These are phyloP conservation scores for Sarocladiaceae sp. DNA, from an alignment of 2,329 filamentous ascomycete species.

Conservation along the genomic window DNA sequence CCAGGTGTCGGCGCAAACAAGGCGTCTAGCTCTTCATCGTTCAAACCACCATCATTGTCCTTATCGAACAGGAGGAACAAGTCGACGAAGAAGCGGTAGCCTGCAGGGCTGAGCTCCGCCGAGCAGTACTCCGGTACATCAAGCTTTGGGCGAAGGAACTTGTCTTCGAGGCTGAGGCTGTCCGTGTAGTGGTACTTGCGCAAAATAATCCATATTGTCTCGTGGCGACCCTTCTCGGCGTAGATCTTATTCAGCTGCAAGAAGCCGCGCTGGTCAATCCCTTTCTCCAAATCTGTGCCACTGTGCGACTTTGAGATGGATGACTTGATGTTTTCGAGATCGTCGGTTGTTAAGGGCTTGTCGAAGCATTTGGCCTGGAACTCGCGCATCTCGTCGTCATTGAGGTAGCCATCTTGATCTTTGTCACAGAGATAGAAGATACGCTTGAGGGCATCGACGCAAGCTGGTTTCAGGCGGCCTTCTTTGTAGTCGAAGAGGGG, in stretches of 20 bases:
- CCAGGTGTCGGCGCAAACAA: conserved; percentile 92
- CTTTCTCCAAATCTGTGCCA: conserved; percentile 55
- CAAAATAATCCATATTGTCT: conserved; percentile 97
- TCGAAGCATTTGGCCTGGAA: conserved; percentile 93
- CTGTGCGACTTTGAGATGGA: conserved; percentile 68
- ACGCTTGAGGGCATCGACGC: conserved; percentile 75
- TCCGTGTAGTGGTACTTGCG: conserved; percentile 95
- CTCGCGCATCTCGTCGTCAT: conserved; percentile 81
- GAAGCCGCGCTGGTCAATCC: conserved; percentile 79
- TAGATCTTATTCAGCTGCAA: conserved; percentile 91
- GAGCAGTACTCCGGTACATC: conserved; percentile 90
- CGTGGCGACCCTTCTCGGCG: conserved; percentile 92
- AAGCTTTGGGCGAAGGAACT: conserved; percentile 86
- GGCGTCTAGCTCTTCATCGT: conserved; percentile 74
- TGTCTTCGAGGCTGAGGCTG: conserved; percentile 84
- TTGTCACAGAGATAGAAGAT: conserved; percentile 96
- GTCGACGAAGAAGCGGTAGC: conserved; percentile 97
- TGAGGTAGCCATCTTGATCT: conserved; percentile 89
- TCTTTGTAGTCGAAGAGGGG: conserved; percentile 97
- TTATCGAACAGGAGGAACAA: conserved; percentile 93
- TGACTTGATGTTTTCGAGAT: conserved; percentile 85
- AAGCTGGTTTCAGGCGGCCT: conserved; percentile 76
- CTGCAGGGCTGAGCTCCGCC: conserved; percentile 86
- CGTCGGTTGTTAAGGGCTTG: conserved; percentile 72
- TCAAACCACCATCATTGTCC: conserved; percentile 93